A percentile compares a stretch with the other conserved stretches of the same genome.
phyloP scores from a whole-genome alignment of 208 protist species.

The Leishmania braziliensis region DNA sequence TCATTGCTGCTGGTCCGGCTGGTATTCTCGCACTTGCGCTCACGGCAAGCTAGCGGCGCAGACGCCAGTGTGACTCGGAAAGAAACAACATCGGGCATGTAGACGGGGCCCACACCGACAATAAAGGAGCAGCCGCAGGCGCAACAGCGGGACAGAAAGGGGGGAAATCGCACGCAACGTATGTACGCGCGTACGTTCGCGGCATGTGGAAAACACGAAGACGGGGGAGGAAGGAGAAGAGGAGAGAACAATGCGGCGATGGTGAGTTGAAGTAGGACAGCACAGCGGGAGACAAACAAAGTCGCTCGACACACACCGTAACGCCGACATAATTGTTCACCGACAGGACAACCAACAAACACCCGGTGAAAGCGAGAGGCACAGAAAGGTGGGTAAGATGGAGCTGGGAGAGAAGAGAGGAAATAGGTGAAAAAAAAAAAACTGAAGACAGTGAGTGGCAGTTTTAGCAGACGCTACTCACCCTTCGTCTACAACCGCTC shows the following conservation, averaged over 20 bases:
- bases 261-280: neutral
- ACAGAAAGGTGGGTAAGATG: too few species aligned
- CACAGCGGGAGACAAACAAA: neutral
- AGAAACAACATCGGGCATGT: neutral
- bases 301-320: neutral
- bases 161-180: neutral
- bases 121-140: neutral
- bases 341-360: too few species aligned
- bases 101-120: constrained; percentile 4
- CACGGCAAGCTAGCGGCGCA: neutral
- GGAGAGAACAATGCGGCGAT: neutral
- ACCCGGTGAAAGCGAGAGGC: neutral
- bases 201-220: neutral
- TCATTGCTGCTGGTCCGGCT: constrained; percentile 42
- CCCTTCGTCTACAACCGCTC: neutral
- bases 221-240: neutral
- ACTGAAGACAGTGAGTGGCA: neutral
- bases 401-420: neutral
- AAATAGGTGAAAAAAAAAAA: neutral
- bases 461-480: neutral
- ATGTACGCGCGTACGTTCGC: neutral
- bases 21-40: neutral
- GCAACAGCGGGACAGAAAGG: neutral
- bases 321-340: neutral
- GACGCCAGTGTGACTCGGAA: neutral